Base-by-base conservation (phyloP, 2,329 filamentous ascomycete genomes). In the Neofusicoccum sp. region DNA sequence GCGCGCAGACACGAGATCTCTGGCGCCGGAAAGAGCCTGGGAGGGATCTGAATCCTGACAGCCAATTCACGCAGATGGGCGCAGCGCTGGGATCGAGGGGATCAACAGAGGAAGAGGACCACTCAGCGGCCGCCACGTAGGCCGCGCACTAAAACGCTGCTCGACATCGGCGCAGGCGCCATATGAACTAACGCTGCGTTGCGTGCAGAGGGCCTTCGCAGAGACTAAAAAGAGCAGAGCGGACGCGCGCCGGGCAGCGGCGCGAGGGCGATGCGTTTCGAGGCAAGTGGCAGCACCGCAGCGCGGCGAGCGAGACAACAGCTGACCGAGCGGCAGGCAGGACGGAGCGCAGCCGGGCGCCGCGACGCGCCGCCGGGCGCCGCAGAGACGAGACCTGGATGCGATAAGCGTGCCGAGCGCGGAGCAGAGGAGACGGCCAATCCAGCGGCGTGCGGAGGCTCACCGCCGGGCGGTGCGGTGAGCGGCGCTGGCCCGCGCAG, bases 41-140 rank as follows among this genome's bases (percentile, higher is more conserved):
- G 59, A 63, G 47, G 58, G 64, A 61, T 62, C 59, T 56, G 61
- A 43, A 65, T 64, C 61, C 63, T 65, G 58, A 62, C 54, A 64
- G 61, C 59, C 57, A 51, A 30, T 61, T 61, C 58, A 64, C 63
- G 58, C 65, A 63, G 64, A 64, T 62, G 64, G 64, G 62, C 62
- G 60, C 64, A 49, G 58, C 63, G 61, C 64, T 61, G 63, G 63
- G 62, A 60, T 54, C 61, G 64, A 66, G 40, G 61, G 67, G 71
- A 74, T 74, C 72, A 71, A 68, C 68, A 67, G 67, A 63, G 62
- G 67, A 47, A 69, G 66, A 66, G 75, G 70, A 67, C 74, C 73
- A 76, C 70, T 76, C 73, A 76, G 72, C 72, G 72, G 70, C 68
- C 69, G 74, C 73, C 74, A 76, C 74, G 74, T 76, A 67, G 67